Conservation (phyloP, 1,139 yeast species). For the Protomyces macrosporus region DNA sequence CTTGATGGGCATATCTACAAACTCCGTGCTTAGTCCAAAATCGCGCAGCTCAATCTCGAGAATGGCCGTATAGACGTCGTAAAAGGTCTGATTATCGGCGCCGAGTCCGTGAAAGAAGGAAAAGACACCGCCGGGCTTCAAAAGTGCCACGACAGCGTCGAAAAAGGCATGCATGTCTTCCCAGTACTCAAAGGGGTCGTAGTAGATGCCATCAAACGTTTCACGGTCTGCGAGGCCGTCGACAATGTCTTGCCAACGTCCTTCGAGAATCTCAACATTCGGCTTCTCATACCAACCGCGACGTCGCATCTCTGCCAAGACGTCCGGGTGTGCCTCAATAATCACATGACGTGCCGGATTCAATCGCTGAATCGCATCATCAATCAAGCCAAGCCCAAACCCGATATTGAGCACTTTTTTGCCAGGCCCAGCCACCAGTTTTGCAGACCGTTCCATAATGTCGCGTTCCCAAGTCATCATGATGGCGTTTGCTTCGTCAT, state of each 20-base stretch:
- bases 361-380: conserved; percentile 59
- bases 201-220: conserved; percentile 84
- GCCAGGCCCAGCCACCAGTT: conserved; percentile 46
- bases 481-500: conserved; percentile 66
- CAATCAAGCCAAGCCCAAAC: conserved; percentile 95
- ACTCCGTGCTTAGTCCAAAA: conserved; percentile 65
- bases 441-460: conserved; percentile 75
- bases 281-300: conserved; percentile 84
- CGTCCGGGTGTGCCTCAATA: conserved; percentile 94
- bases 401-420: conserved; percentile 69
- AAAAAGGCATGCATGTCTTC: conserved; percentile 80
- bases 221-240: conserved; percentile 57
- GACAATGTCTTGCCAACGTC: conserved; percentile 84
- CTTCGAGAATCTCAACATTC: conserved; percentile 69
- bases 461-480: conserved; percentile 97
- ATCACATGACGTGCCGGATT: conserved; percentile 72
- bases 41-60: conserved; percentile 74
- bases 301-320: conserved; percentile 54
- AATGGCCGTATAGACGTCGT: conserved; percentile 80
- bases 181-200: conserved; percentile 87
- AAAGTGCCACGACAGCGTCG: conserved; percentile 72
- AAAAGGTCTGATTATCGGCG: conserved; percentile 84
- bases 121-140: conserved; percentile 74
- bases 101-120: conserved; percentile 93
- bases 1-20: conserved; percentile 39